Percentiles rank a stretch among this genome's conserved stretches.
Conservation (phyloP, 2,329 filamentous ascomycete genomes). For the Fusarium devonianum region DNA sequence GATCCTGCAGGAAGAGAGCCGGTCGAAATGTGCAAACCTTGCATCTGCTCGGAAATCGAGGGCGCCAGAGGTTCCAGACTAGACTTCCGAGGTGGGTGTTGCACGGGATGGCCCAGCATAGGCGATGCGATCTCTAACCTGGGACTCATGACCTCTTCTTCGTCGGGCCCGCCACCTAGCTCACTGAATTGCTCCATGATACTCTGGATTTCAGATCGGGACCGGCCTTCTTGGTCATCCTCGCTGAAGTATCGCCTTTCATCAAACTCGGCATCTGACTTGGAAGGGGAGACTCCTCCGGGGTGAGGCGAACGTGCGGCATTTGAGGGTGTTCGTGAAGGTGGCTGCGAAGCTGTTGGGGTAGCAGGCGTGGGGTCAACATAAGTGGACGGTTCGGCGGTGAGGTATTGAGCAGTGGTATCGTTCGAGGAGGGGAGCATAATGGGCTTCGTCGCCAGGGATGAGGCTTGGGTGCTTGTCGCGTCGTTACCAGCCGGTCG, state of each 20-base stretch:
- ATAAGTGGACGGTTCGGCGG: conserved; percentile 57
- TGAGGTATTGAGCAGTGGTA: conserved; percentile 52
- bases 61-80: conserved; percentile 78
- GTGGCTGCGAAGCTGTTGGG: conserved; percentile 61
- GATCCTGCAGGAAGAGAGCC: conserved; percentile 50
- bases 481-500: conserved; percentile 18
- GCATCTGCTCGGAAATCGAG: conserved; percentile 56
- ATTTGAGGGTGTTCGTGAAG: conserved; percentile 66
- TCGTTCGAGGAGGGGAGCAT: conserved; percentile 48
- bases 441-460: conserved; percentile 57
- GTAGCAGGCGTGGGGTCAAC: conserved; percentile 67
- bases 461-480: conserved; percentile 52
- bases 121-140: conserved; percentile 84
- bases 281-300: conserved; percentile 59
- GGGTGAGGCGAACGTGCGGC: conserved; percentile 57
- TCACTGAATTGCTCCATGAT: conserved; percentile 97
- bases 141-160: conserved; percentile 91
- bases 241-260: conserved; percentile 65
- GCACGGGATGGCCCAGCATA: conserved; percentile 68
- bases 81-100: conserved; percentile 83
- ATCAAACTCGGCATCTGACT: conserved; percentile 62
- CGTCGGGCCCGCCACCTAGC: conserved; percentile 72
- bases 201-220: conserved; percentile 87
- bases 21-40: conserved; percentile 51
- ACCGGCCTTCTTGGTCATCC: conserved; percentile 72